Base-by-base conservation (phyloP, 1,284 basidiomycete genomes). In the Ustilago lituana region DNA sequence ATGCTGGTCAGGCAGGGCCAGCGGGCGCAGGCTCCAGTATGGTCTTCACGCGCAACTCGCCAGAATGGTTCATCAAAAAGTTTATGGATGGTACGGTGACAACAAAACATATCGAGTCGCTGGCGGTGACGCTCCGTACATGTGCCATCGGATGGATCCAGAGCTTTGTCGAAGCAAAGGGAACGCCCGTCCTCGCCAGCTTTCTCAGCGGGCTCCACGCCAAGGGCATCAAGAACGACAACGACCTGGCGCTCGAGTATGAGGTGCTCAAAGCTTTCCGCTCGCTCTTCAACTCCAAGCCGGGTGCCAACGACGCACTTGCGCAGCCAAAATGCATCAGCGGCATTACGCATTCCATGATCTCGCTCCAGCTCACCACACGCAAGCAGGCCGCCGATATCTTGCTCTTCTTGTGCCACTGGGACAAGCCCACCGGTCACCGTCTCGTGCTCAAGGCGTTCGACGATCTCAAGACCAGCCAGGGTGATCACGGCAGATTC, bases 251-350 rank as follows among this genome's bases (percentile, higher is more conserved):
- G 15, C 84, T 96, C 41, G 95, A 98, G 83, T 89, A 93, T 57
- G 94, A 97, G 83, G 86, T 94, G 43, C 87, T 92, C 56, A 96
- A 94, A 82, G 94, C 92, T 77, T 84, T 98, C 63, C 90, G 89
- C 76, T 88, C 88, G 32, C 90, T 96, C 32, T 86, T 97, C 55
- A 95, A 95, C 80, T 87, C 85, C 71, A 85, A 86, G 90, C 83
- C 85, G 64, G 93, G 91, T 40, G 88, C 90, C 6, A 86, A 86
- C 51, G 92, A 95, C 80, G 91, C 91, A 7, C 84, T 94, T 46
- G 87, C 87, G 10, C 91, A 94, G 74, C 87, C 89, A 45, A 86
- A 87, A 50, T 88, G 94, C 66, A 88, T 96, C 68, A 88, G 88
- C 45, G 90, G 92, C 84, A 88, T 98, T 61, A 87, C 90, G 15